Evolutionary conservation across 768 basidiomycete species (phyloP), one percentile per base, ranked within the genome.

Genomic region (Xanthoconium purpureum): DNA sequence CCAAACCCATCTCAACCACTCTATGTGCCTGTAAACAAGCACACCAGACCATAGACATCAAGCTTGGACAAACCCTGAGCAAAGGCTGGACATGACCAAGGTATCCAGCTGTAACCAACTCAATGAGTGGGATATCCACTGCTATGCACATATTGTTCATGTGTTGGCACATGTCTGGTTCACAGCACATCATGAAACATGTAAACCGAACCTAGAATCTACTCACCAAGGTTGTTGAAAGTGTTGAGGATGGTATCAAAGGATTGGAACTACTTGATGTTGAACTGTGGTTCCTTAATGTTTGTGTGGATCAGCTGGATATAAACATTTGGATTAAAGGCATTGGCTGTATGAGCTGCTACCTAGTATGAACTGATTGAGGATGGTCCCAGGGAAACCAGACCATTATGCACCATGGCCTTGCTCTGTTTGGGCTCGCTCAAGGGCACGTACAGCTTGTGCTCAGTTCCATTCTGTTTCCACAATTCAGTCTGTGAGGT

Each of bases 81-180:
- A 98, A 77, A 20, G 97, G 96, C 58, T 97, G 95, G 0, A 98
- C 96, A 67, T 99, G 97, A 13, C 97, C 97, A 7, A 97, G 80
- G 69, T 98, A 99, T 0, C 97, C 97, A 6, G 94, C 93, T 3
- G 97, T 98, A 4, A 97, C 97, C 10, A 91, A 94, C 67, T 99
- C 97, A 20, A 99, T 92, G 8, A 98, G 78, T 0, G 95, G 95
- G 0, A 96, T 83, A 51, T 81, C 79, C 5, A 90, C 91, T 1
- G 96, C 94, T 79, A 97, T 89, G 71, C 97, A 98, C 87, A 99
- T 94, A 68, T 88, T 89, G 76, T 98, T 98, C 47, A 98, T 94
- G 68, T 98, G 96, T 68, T 93, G 77, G 46, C 95, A 84, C 9
- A 96, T 95, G 71, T 97, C 95, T 94, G 57, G 30, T n/a, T 37